Base-by-base conservation (phyloP, 441 rosid genomes). In the Croton laevigatus region DNA sequence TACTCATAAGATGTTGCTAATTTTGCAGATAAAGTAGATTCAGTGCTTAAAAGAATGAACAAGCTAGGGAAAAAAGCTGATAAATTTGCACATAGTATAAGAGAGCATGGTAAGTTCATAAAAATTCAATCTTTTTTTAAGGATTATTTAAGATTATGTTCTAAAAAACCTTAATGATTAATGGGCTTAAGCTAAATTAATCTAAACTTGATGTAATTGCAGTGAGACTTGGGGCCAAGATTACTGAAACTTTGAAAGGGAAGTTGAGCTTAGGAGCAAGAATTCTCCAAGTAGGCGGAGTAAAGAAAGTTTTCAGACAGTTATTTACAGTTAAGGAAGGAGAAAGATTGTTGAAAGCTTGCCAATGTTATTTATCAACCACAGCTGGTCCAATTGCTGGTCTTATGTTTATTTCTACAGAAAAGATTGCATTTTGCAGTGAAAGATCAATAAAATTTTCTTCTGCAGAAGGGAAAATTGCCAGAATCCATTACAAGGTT, bases 371-470 rank as follows among this genome's bases (percentile, higher is more conserved):
- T 74, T 17, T 88, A 65, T 88, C 85, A 11, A 88, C 93, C 16
- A 81, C 88, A 23, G 77, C 82, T 0, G 96, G 96, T 58, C 93
- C 93, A 0, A 81, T 84, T 46, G 85, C 87, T 13, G 93, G 93
- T 4, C 87, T 88, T 49, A 82, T 86, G 70, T 88, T 86, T 70
- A 75, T 87, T 79, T 86, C 92, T 0, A 80, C 84, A 11, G 77
- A 82, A 45, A 89, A 84, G 71, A 65, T 83, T 23, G 84, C 88
- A n/a, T 89, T 89, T 49, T 84, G 87, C 72, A 87, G 91, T 20
- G 91, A 89, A 71, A 84, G 85, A 78, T 80, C 89, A 4, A 76
- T 90, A 52, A 83, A 83, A 58, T 13, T 86, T 42, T 46, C 82
- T 68, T 80, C 87, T 58, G 71, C 85, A 0, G 74, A 78, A 7